A percentile compares a stretch with the other conserved stretches of the same genome.
These are phyloP conservation scores for Secale cereale DNA, from an alignment of 176 grass and related monocot species.

Conservation along the genomic window DNA sequence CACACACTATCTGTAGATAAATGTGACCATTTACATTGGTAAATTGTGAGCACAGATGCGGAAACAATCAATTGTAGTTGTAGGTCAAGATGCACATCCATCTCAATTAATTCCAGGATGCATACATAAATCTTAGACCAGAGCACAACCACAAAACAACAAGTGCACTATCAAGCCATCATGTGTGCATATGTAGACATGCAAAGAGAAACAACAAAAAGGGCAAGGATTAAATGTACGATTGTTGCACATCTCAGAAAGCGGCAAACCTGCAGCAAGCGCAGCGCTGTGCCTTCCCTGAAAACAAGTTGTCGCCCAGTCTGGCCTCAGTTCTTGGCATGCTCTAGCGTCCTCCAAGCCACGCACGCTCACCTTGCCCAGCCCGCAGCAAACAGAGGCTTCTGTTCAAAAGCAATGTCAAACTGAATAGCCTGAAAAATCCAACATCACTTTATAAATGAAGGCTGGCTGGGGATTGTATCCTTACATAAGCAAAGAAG, in stretches of 20 bases:
- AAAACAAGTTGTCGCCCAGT: slow-evolving; percentile 88
- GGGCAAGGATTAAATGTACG: neutral
- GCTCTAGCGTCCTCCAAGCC: slow-evolving; percentile 58
- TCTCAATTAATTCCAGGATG: too few species aligned
- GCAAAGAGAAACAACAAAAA: neutral
- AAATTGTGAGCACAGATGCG: too few species aligned
- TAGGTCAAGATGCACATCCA: too few species aligned
- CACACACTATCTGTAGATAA: too few species aligned
- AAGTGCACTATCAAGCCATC: neutral
- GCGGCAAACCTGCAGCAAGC: slow-evolving; percentile 59
- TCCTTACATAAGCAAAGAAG: too few species aligned
- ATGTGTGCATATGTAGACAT: neutral
- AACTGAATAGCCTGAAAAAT: too few species aligned
- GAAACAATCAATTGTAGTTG: too few species aligned
- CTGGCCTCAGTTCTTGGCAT: slow-evolving; percentile 57
- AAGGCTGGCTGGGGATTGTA: too few species aligned
- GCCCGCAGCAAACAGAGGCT: slow-evolving; percentile 80
- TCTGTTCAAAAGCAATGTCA: slow-evolving; percentile 65
- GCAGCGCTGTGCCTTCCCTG: slow-evolving; percentile 66
- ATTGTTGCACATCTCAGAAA: neutral
- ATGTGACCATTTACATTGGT: too few species aligned
- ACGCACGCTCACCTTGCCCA: slow-evolving; percentile 61
- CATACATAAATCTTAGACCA: too few species aligned
- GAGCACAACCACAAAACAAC: neutral
- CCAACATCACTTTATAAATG: too few species aligned